Conservation (phyloP, 495 filamentous ascomycete genomes). For the Elasticomyces elasticus region DNA sequence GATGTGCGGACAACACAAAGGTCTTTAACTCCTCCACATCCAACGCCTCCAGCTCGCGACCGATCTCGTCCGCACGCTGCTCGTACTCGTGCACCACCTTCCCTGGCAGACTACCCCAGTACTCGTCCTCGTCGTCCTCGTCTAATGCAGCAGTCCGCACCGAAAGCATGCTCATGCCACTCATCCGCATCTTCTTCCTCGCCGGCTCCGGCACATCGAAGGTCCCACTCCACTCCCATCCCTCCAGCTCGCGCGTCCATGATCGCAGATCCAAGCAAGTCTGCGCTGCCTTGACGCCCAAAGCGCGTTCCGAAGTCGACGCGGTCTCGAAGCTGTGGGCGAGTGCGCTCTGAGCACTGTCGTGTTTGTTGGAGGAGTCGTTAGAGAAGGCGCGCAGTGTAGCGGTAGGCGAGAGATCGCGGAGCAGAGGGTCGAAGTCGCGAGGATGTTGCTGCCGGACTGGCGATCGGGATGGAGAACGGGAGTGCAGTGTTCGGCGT, state of each 20-base stretch:
- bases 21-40: slow-evolving; percentile 84
- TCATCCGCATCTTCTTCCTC: slow-evolving; percentile 17
- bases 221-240: slow-evolving; percentile 62
- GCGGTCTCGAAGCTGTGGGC: slow-evolving; percentile 24
- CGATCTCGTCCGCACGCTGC: slow-evolving; percentile 65
- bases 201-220: slow-evolving; percentile 31
- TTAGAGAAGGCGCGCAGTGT: slow-evolving; percentile 29
- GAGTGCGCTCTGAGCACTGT: slow-evolving; percentile 9
- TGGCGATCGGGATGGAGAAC: slow-evolving; percentile 17
- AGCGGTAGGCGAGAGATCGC: slow-evolving; percentile 29
- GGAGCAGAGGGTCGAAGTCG: slow-evolving; percentile 22
- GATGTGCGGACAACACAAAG: slow-evolving; percentile 74
- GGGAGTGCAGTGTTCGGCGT: slow-evolving; percentile 2
- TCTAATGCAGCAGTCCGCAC: slow-evolving; percentile 1
- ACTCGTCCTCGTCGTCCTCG: slow-evolving; percentile 34
- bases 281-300: slow-evolving; percentile 60
- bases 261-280: slow-evolving; percentile 62
- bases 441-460: slow-evolving; percentile 10
- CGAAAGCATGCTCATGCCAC: neutral
- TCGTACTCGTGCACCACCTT: slow-evolving; percentile 56
- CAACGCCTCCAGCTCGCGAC: slow-evolving; percentile 63
- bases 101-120: slow-evolving; percentile 60
- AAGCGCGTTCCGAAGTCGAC: slow-evolving; percentile 27
- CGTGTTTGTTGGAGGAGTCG: slow-evolving; percentile 11
- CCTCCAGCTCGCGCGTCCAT: slow-evolving; percentile 67